These are phyloP conservation scores for Acidiella bohemica DNA, from an alignment of 495 filamentous ascomycete genomes.

Conservation along the genomic window DNA sequence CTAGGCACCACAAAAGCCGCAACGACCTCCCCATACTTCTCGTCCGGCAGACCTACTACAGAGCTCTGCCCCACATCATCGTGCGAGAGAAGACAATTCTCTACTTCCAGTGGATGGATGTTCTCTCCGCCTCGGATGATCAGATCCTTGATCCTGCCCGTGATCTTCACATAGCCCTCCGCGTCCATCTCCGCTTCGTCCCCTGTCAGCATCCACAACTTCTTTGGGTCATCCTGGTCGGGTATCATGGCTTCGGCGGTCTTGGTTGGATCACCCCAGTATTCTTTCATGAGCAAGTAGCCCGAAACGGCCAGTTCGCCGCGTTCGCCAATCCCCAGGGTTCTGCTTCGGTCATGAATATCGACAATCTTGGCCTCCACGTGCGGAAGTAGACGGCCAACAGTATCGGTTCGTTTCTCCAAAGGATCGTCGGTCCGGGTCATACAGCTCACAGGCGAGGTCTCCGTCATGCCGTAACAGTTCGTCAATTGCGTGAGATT, in stretches of 20 bases:
- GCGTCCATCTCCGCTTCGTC: slow-evolving; percentile 85
- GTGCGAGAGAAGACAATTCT: slow-evolving; percentile 74
- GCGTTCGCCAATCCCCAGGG: slow-evolving; percentile 48
- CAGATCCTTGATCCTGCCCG: slow-evolving; percentile 73
- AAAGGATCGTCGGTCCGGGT: slow-evolving; percentile 72
- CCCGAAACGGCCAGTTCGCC: slow-evolving; percentile 79
- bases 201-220: slow-evolving; percentile 67
- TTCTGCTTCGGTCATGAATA: slow-evolving; percentile 38
- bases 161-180: slow-evolving; percentile 52
- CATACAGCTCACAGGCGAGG: slow-evolving; percentile 82
- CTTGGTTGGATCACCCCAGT: slow-evolving; percentile 58
- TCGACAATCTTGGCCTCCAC: slow-evolving; percentile 74
- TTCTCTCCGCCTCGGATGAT: slow-evolving; percentile 93
- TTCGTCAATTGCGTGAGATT: slow-evolving; percentile 81
- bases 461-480: slow-evolving; percentile 99
- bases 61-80: slow-evolving; percentile 55
- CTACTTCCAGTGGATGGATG: slow-evolving; percentile 87
- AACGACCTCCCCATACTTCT: slow-evolving; percentile 73
- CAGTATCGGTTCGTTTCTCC: slow-evolving; percentile 60
- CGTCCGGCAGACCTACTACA: slow-evolving; percentile 74
- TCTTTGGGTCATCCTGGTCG: slow-evolving; percentile 40
- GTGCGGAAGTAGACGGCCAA: slow-evolving; percentile 71
- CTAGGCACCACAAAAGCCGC: slow-evolving; percentile 63
- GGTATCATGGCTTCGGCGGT: slow-evolving; percentile 58
- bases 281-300: slow-evolving; percentile 82